These are phyloP conservation scores for Lentithecium fluviatile DNA, from an alignment of 495 filamentous ascomycete species.

Conservation along the genomic window DNA sequence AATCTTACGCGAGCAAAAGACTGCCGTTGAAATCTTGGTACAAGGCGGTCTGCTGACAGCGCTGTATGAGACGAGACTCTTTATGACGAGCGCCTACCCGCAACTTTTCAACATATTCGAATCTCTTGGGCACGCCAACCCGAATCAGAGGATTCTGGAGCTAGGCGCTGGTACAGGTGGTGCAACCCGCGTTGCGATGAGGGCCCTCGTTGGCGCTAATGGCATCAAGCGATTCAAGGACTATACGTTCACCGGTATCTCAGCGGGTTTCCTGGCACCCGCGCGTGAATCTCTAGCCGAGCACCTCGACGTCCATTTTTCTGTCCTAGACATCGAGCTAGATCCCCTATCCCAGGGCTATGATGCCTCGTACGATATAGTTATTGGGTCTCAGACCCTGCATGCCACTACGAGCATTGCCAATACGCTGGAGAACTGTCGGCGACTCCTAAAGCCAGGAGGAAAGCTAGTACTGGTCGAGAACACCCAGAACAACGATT, in stretches of 20 bases:
- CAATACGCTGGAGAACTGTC: slow-evolving; percentile 4
- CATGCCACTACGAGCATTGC: slow-evolving; percentile 8
- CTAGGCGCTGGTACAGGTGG: slow-evolving; percentile 12
- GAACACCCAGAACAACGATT: neutral
- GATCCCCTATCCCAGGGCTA: slow-evolving; percentile 19
- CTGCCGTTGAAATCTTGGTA: too few species aligned
- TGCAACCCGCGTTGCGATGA: neutral
- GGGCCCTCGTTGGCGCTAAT: too few species aligned
- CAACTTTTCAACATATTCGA: slow-evolving; percentile 15
- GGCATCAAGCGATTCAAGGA: too few species aligned
- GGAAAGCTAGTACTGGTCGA: slow-evolving; percentile 24
- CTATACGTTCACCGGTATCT: slow-evolving; percentile 29
- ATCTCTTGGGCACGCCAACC: slow-evolving; percentile 10
- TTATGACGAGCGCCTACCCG: slow-evolving; percentile 7
- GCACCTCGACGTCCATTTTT: neutral
- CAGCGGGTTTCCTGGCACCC: neutral
- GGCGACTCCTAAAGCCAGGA: slow-evolving; percentile 22
- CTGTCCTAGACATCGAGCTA: slow-evolving; percentile 16
- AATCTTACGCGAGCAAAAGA: too few species aligned
- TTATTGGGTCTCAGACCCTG: slow-evolving; percentile 11
- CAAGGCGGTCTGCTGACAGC: too few species aligned
- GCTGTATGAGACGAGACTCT: too few species aligned
- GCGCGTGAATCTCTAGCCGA: neutral
- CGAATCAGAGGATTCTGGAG: slow-evolving; percentile 11
- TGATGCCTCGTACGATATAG: slow-evolving; percentile 20